phyloP scores from a whole-genome alignment of 2,329 filamentous ascomycete genomes.

The Dichotomopilus funicola region DNA sequence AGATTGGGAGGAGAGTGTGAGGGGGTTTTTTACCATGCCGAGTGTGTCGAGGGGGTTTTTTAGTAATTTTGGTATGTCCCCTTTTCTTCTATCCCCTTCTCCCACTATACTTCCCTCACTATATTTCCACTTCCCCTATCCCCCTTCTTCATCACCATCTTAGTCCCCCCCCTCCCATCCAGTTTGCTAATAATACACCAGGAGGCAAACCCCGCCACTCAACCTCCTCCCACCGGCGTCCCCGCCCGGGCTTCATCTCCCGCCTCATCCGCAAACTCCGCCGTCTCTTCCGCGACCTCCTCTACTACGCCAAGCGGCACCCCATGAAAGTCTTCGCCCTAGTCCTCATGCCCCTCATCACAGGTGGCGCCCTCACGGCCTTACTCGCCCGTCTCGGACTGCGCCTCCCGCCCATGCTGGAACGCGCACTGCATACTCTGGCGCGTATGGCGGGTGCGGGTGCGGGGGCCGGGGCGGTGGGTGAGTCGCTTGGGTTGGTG shows the following conservation, averaged over 20 bases:
- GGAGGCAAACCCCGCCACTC: slow-evolving; percentile 49
- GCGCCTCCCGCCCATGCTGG: slow-evolving; percentile 59
- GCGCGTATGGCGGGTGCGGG: slow-evolving; percentile 42
- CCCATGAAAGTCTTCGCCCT: slow-evolving; percentile 83
- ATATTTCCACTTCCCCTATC: slow-evolving; percentile 22
- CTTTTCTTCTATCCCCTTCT: slow-evolving; percentile 18
- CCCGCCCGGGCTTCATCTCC: slow-evolving; percentile 70
- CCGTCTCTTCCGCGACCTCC: slow-evolving; percentile 71
- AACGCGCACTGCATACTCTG: slow-evolving; percentile 48
- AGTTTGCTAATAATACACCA: not conserved
- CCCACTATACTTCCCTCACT: slow-evolving; percentile 19
- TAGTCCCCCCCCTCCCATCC: not conserved
- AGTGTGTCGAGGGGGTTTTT: slow-evolving; percentile 34
- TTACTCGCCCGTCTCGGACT: slow-evolving; percentile 75
- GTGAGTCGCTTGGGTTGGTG: slow-evolving; percentile 44
- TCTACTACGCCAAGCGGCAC: slow-evolving; percentile 74
- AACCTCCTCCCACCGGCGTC: slow-evolving; percentile 60
- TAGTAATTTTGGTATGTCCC: slow-evolving; percentile 32
- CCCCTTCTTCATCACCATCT: slow-evolving; percentile 1
- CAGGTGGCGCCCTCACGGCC: slow-evolving; percentile 72
- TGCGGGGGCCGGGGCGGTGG: slow-evolving; percentile 40
- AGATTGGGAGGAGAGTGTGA: slow-evolving; percentile 36
- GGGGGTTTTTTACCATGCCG: slow-evolving; percentile 32
- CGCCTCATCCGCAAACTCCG: slow-evolving; percentile 69
- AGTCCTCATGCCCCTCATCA: slow-evolving; percentile 80